Evolutionary conservation across 1,139 yeast genomes (phyloP).

Genomic region (Taiozyma sp.): DNA sequence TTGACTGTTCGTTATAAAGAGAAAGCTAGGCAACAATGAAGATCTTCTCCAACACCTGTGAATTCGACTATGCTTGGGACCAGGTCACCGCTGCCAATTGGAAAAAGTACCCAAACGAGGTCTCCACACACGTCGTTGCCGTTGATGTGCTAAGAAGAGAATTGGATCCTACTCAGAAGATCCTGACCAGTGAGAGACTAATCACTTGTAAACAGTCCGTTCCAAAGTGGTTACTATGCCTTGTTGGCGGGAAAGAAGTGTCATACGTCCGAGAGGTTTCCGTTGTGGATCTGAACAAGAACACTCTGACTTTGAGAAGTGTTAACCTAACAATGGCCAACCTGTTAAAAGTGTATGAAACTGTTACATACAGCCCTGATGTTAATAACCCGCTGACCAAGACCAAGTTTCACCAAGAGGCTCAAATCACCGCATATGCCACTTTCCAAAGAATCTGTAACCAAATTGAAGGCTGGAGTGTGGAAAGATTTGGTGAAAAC

Average conservation of each 20-base stretch:
- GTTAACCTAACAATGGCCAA: constrained; percentile 80
- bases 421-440: constrained; percentile 85
- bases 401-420: constrained; percentile 74
- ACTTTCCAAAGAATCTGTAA: constrained; percentile 64
- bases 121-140: constrained; percentile 90
- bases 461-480: constrained; percentile 88
- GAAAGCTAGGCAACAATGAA: constrained; percentile 45
- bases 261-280: constrained; percentile 89
- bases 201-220: constrained; percentile 87
- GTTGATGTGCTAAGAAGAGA: constrained; percentile 83
- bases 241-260: constrained; percentile 55
- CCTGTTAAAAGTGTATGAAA: constrained; percentile 75
- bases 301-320: constrained; percentile 75
- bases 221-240: constrained; percentile 70
- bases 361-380: constrained; percentile 75
- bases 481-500: constrained; percentile 82
- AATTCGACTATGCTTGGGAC: constrained; percentile 83
- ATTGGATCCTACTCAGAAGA: constrained; percentile 47
- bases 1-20: background rate
- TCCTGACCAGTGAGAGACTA: constrained; percentile 75
- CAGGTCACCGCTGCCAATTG: constrained; percentile 96
- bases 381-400: constrained; percentile 33
- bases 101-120: constrained; percentile 92
- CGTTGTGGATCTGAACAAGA: constrained; percentile 63
- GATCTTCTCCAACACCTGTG: constrained; percentile 63